Evolutionary conservation across 306 rosid genomes (phyloP).

Genomic region (Cucurbita argyrosperma): DNA sequence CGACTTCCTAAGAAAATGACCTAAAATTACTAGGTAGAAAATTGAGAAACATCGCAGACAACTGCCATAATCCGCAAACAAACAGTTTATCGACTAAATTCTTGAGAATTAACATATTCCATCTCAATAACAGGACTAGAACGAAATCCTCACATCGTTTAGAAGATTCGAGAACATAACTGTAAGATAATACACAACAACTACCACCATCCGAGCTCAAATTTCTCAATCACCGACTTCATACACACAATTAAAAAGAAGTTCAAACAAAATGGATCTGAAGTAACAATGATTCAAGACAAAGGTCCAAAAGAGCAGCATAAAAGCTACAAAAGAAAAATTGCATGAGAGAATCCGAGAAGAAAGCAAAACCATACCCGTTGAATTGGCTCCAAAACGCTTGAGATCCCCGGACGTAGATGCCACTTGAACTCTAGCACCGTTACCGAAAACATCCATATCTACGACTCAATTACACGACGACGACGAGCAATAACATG

Average conservation of each 20-base stretch:
- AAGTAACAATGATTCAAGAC: not conserved
- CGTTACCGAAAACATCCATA: constrained; percentile 63
- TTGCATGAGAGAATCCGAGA: too few species aligned
- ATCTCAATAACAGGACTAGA: not conserved
- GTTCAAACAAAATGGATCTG: not conserved
- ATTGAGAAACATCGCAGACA: not conserved
- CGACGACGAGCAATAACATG: constrained; percentile 13
- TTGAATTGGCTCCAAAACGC: constrained; percentile 42
- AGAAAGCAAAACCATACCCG: constrained; percentile 24
- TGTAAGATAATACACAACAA: not conserved
- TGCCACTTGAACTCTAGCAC: constrained; percentile 44
- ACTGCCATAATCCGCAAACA: not conserved
- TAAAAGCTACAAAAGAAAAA: too few species aligned
- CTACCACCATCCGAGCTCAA: not conserved
- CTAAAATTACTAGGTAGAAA: not conserved
- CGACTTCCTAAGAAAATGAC: not conserved
- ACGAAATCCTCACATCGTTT: not conserved
- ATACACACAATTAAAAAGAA: not conserved
- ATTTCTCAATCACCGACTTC: not conserved
- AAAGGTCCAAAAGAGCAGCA: not conserved
- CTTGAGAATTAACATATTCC: not conserved
- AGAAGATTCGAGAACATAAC: not conserved
- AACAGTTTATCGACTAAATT: not conserved
- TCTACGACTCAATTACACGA: constrained; percentile 13
- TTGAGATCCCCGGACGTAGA: constrained; percentile 38